Conservation (phyloP, 768 basidiomycete genomes). For the Chalciporus piperatus region DNA sequence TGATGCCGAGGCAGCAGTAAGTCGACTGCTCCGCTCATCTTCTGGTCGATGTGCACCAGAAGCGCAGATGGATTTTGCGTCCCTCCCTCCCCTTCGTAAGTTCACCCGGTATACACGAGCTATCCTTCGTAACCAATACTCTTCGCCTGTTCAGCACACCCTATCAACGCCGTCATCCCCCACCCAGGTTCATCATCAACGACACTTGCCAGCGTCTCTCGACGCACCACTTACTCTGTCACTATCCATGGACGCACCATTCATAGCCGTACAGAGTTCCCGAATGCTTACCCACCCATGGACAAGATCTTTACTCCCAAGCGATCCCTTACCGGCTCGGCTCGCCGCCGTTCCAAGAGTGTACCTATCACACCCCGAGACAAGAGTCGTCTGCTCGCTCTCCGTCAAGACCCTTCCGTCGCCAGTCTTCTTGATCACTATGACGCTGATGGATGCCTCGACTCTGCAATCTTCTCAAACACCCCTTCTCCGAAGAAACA, state of each 20-base stretch:
- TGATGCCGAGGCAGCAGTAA: conserved; percentile 44
- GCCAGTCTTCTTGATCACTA: conserved; percentile 71
- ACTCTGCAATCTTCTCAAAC: conserved; percentile 64
- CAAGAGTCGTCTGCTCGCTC: conserved; percentile 50
- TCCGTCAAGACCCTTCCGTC: conserved; percentile 78
- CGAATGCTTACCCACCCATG: conserved; percentile 53
- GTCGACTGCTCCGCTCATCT: conserved; percentile 63
- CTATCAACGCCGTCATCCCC: conserved; percentile 56
- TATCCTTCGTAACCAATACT: not conserved
- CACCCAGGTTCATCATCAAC: conserved; percentile 48
- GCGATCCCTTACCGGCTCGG: conserved; percentile 27
- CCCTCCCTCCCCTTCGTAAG: conserved; percentile 72
- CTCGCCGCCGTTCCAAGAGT: conserved; percentile 30
- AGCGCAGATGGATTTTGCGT: conserved; percentile 52
- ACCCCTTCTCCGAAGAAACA: conserved; percentile 35
- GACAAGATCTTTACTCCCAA: conserved; percentile 25
- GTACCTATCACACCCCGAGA: conserved; percentile 43
- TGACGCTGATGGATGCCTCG: conserved; percentile 66
- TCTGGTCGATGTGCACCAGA: conserved; percentile 63
- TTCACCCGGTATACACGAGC: conserved; percentile 5
- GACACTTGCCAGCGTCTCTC: conserved; percentile 52
- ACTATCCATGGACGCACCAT: conserved; percentile 64
- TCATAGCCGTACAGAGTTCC: conserved; percentile 62
- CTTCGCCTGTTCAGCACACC: conserved; percentile 48
- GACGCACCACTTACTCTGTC: conserved; percentile 66